These are phyloP conservation scores for Eucalyptus sp. DNA, from an alignment of 345 rosid genomes.

Conservation along the genomic window DNA sequence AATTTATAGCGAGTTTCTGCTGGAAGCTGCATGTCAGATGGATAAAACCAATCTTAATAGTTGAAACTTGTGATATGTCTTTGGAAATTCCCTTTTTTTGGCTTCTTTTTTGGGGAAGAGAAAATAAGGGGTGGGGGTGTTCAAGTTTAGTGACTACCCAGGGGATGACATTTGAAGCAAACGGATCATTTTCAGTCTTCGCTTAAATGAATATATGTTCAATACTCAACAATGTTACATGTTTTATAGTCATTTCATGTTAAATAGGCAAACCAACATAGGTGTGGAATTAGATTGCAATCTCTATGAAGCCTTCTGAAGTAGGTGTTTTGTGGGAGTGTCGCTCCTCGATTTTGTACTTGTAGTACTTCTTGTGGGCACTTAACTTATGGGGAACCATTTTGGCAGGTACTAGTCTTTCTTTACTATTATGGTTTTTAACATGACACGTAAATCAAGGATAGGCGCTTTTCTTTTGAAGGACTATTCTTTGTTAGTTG, in stretches of 20 bases:
- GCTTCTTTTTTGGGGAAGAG: neutral
- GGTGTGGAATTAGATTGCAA: neutral
- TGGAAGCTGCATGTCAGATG: neutral
- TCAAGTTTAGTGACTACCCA: neutral
- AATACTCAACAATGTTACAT: neutral
- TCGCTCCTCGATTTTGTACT: neutral
- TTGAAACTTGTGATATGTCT: neutral
- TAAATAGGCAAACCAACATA: neutral
- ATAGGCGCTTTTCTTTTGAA: neutral
- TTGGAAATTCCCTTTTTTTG: neutral
- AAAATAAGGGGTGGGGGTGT: neutral
- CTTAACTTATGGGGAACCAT: neutral
- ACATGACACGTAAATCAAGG: neutral
- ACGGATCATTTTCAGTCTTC: neutral
- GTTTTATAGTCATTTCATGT: neutral
- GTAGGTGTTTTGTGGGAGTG: neutral
- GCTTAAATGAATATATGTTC: neutral
- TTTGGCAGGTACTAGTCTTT: neutral
- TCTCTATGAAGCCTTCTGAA: neutral
- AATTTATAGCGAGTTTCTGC: neutral
- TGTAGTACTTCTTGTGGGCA: neutral
- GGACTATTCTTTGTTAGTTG: neutral
- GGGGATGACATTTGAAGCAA: neutral
- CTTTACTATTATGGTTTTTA: neutral
- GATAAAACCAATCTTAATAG: neutral